phyloP scores from a whole-genome alignment of 1,284 basidiomycete genomes.

The Irpex sp. region DNA sequence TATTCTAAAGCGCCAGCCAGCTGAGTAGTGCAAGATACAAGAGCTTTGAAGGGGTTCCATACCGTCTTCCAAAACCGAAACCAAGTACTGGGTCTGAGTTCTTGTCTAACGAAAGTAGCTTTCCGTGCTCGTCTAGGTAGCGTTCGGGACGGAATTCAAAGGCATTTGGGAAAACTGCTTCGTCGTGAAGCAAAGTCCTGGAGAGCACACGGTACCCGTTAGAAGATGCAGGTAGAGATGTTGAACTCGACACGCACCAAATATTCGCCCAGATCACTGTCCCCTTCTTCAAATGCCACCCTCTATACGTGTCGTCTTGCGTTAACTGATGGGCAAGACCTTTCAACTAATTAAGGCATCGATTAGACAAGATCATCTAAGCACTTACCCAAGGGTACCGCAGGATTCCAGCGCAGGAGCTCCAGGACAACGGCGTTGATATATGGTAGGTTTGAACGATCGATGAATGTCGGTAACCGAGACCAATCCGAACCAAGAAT shows the following conservation, averaged over 20 bases:
- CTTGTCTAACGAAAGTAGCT: not conserved
- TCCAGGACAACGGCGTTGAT: slow-evolving; percentile 35
- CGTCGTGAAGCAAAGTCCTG: slow-evolving; percentile 27
- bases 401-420: slow-evolving; percentile 31
- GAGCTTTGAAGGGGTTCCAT: not conserved
- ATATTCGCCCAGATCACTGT: slow-evolving; percentile 33
- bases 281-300: slow-evolving; percentile 23
- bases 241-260: slow-evolving; percentile 20
- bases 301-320: slow-evolving; percentile 27
- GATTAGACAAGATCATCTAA: not conserved
- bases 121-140: slow-evolving; percentile 8
- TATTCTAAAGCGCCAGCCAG: slow-evolving; percentile 16
- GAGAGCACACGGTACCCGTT: not conserved
- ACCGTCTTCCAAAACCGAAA: slow-evolving; percentile 19
- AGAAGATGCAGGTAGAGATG: not conserved
- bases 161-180: slow-evolving; percentile 7
- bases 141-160: slow-evolving; percentile 8
- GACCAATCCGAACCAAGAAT: slow-evolving; percentile 23
- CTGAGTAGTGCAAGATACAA: not conserved
- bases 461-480: slow-evolving; percentile 30
- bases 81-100: slow-evolving; percentile 13
- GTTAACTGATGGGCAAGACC: slow-evolving; percentile 27
- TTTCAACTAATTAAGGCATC: not conserved
- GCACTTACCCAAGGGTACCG: slow-evolving; percentile 21
- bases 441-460: slow-evolving; percentile 30